phyloP scores from a whole-genome alignment of 768 basidiomycete genomes.

The Rossbeevera mucosa region DNA sequence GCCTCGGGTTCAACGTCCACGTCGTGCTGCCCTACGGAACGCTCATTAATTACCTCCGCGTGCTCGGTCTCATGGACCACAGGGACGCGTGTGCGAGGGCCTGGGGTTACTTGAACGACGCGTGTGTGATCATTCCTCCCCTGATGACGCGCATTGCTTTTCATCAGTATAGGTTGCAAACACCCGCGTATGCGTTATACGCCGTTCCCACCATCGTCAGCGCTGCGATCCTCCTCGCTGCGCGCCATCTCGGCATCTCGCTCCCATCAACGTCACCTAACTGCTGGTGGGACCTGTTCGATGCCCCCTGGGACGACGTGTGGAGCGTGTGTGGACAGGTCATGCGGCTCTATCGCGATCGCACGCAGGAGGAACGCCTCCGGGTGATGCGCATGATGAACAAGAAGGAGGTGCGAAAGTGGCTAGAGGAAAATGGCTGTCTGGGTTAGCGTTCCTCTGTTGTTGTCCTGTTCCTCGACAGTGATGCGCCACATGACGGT shows the following conservation, averaged over 20 bases:
- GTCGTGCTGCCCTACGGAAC: constrained; percentile 92
- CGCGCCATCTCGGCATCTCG: constrained; percentile 64
- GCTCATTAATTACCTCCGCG: constrained; percentile 87
- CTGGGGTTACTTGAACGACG: constrained; percentile 96
- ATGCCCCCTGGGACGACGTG: constrained; percentile 85
- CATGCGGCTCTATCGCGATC: constrained; percentile 70
- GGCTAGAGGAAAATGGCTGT: constrained; percentile 60
- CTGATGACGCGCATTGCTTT: neutral
- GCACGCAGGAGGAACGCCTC: constrained; percentile 42
- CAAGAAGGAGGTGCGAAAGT: constrained; percentile 77
- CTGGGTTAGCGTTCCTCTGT: constrained; percentile 8
- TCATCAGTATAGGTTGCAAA: constrained; percentile 58
- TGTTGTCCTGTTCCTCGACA: neutral
- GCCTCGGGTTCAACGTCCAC: constrained; percentile 92
- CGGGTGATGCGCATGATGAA: constrained; percentile 54
- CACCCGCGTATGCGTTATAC: constrained; percentile 87
- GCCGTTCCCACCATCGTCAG: constrained; percentile 87
- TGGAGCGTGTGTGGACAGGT: constrained; percentile 81
- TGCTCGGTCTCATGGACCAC: constrained; percentile 79
- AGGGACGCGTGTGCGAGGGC: constrained; percentile 68
- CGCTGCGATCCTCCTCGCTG: constrained; percentile 80
- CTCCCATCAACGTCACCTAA: constrained; percentile 67
- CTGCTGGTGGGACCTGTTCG: constrained; percentile 94
- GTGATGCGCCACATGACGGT: neutral
- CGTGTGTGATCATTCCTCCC: constrained; percentile 50